These are phyloP conservation scores for Cryptococcus jaspeensis DNA, from an alignment of 1,284 basidiomycete species.

Conservation along the genomic window DNA sequence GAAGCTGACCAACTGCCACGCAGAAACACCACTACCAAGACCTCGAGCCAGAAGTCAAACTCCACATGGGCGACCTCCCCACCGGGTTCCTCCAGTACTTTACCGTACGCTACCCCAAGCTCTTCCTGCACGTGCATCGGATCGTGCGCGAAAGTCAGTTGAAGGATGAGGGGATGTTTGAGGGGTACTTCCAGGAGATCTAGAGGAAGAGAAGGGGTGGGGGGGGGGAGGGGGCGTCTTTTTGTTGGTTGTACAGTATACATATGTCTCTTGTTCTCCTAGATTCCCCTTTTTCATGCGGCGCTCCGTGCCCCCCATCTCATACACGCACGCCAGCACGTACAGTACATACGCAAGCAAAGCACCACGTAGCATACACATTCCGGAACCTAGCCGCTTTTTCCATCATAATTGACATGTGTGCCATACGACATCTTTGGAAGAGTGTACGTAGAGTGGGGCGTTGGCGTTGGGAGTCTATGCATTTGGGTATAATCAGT, in stretches of 20 bases:
- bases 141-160: slow-evolving; percentile 68
- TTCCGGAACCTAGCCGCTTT: no score
- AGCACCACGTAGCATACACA: no score
- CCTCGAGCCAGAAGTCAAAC: slow-evolving; percentile 82
- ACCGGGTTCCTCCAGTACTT: slow-evolving; percentile 92
- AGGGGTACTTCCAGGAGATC: slow-evolving; percentile 67
- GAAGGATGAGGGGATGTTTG: slow-evolving; percentile 78
- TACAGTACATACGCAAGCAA: no score
- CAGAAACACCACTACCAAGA: slow-evolving; percentile 96
- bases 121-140: slow-evolving; percentile 88
- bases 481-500: no score
- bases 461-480: no score
- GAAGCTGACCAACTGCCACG: background rate
- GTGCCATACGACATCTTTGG: no score
- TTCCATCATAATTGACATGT: no score
- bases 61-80: slow-evolving; percentile 82
- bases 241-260: background rate
- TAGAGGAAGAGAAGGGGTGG: slow-evolving; percentile 1
- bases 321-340: no score
- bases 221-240: background rate
- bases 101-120: slow-evolving; percentile 80
- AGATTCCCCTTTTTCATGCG: no score
- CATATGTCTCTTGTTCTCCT: no score
- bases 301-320: no score
- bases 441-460: no score